phyloP scores from a whole-genome alignment of 495 filamentous ascomycete species.

The Xylaria acuta region DNA sequence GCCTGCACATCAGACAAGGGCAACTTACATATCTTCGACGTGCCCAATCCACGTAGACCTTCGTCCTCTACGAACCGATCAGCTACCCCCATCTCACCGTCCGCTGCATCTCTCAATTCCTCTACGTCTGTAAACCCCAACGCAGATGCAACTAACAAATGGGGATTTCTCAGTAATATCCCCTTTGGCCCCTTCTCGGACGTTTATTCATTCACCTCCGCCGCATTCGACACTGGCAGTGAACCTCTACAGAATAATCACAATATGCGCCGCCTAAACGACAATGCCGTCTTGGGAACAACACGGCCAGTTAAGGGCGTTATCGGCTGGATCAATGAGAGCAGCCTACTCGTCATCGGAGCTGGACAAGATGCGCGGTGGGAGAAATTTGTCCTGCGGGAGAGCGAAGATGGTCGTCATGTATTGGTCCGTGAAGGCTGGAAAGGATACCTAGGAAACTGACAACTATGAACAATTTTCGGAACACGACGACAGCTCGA shows the following conservation, averaged over 20 bases:
- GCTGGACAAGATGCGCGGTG: slow-evolving; percentile 80
- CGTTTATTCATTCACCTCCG: slow-evolving; percentile 76
- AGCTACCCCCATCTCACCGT: slow-evolving; percentile 14
- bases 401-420: slow-evolving; percentile 67
- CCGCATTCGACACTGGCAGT: slow-evolving; percentile 79
- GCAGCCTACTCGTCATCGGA: slow-evolving; percentile 75
- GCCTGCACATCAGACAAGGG: slow-evolving; percentile 98
- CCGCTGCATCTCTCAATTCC: slow-evolving; percentile 4
- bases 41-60: slow-evolving; percentile 48
- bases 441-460: slow-evolving; percentile 74
- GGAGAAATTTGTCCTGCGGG: slow-evolving; percentile 78
- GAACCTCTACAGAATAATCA: slow-evolving; percentile 57
- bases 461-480: slow-evolving; percentile 41
- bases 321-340: slow-evolving; percentile 76
- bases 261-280: slow-evolving; percentile 35
- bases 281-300: slow-evolving; percentile 51
- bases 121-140: slow-evolving; percentile 39
- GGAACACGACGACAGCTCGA: slow-evolving; percentile 13
- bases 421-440: slow-evolving; percentile 73
- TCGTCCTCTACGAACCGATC: slow-evolving; percentile 21
- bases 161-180: slow-evolving; percentile 79
- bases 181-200: slow-evolving; percentile 87
- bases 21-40: slow-evolving; percentile 91
- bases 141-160: slow-evolving; percentile 68
- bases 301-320: slow-evolving; percentile 73